A percentile compares a stretch with the other conserved stretches of the same genome.
Evolutionary conservation across 208 protist species (phyloP).

Genomic region (Naegleria gruberi): DNA sequence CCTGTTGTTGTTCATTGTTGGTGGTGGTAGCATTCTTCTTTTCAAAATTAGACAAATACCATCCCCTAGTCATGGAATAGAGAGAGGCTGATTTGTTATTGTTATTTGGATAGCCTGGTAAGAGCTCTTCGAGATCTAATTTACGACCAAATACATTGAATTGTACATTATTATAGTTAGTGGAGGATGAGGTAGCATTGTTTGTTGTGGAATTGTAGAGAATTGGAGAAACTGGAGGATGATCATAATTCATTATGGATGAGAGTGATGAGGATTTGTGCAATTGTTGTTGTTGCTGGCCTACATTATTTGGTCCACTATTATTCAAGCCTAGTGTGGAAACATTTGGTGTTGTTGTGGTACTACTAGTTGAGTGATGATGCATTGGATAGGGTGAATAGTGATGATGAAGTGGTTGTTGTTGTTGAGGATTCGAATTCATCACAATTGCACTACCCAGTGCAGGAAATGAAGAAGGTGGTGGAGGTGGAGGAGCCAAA

Average conservation of each 20-base stretch:
- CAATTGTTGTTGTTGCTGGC: neutral
- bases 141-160: neutral
- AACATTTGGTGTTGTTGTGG: neutral
- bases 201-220: neutral
- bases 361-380: neutral
- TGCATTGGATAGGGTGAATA: neutral
- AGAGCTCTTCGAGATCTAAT: neutral
- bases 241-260: too few species aligned
- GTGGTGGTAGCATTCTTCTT: neutral
- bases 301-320: neutral
- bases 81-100: neutral
- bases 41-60: conserved; percentile 7
- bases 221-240: neutral
- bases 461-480: neutral
- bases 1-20: too few species aligned
- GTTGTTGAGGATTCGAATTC: neutral
- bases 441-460: too few species aligned
- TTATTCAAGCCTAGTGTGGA: neutral
- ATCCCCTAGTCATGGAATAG: neutral
- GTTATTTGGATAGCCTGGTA: neutral
- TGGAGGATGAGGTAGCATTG: too few species aligned
- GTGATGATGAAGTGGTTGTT: neutral
- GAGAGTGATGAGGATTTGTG: too few species aligned
- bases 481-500: neutral
- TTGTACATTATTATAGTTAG: neutral